These are phyloP conservation scores for Flammula alnicola DNA, from an alignment of 1,284 basidiomycete species.

Conservation along the genomic window DNA sequence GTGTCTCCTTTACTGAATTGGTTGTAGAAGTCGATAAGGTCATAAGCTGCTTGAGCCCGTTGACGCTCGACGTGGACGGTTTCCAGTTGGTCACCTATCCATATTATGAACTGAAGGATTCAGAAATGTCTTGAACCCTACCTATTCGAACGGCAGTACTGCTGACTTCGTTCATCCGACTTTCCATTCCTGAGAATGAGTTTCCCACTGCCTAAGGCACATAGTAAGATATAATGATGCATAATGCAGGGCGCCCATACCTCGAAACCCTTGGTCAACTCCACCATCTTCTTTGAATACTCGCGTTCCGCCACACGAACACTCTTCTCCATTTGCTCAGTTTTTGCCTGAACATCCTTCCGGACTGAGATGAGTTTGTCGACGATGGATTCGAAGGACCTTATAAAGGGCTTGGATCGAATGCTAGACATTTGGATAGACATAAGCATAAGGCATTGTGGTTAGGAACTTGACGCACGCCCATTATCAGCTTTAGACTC, in stretches of 20 bases:
- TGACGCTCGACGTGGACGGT: constrained; percentile 92
- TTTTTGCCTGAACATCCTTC: constrained; percentile 86
- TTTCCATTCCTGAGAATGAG: constrained; percentile 86
- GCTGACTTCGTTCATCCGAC: constrained; percentile 91
- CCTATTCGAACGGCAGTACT: constrained; percentile 95
- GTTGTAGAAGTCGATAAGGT: constrained; percentile 96
- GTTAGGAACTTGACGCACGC: constrained; percentile 61
- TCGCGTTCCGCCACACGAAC: constrained; percentile 91
- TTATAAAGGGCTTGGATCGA: constrained; percentile 95
- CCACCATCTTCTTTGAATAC: constrained; percentile 92
- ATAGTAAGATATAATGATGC: constrained; percentile 8
- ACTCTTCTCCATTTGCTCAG: constrained; percentile 90
- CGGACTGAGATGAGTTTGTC: constrained; percentile 86
- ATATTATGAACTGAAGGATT: constrained; percentile 13
- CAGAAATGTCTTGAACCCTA: constrained; percentile 34
- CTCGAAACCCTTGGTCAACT: constrained; percentile 93
- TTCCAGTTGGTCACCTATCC: constrained; percentile 91
- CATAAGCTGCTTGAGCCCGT: constrained; percentile 91
- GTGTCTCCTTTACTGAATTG: constrained; percentile 90
- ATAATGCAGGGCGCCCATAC: constrained; percentile 42
- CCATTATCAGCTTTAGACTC: constrained; percentile 83
- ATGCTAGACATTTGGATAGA: constrained; percentile 58
- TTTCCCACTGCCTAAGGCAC: constrained; percentile 71
- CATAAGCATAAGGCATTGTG: neutral
- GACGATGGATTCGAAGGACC: constrained; percentile 89